A percentile compares a stretch with the other conserved stretches of the same genome.
phyloP scores from a whole-genome alignment of 768 basidiomycete genomes.

The Trichaptum fuscoviolaceum region DNA sequence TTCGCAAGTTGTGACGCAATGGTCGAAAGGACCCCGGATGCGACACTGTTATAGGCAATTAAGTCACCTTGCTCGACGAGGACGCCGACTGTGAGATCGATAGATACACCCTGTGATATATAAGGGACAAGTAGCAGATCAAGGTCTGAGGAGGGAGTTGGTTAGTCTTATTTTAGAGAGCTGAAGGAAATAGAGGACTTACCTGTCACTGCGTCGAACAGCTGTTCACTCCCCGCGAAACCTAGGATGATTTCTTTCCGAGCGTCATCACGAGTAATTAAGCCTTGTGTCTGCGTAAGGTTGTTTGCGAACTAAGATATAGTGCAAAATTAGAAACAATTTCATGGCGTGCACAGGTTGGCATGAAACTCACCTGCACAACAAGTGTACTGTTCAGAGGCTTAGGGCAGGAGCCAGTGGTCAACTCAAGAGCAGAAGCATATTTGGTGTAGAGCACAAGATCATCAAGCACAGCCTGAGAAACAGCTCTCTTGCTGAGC shows the following conservation, averaged over 20 bases:
- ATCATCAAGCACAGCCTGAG: conserved; percentile 17
- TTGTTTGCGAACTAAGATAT: conserved; percentile 34
- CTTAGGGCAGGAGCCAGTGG: conserved; percentile 32
- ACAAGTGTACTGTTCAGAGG: conserved; percentile 43
- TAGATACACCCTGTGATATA: conserved; percentile 16
- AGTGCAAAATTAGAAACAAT: background rate
- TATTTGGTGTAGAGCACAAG: conserved; percentile 52
- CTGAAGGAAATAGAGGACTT: background rate
- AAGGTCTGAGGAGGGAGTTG: conserved; percentile 19
- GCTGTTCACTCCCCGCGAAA: conserved; percentile 21
- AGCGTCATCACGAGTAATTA: conserved; percentile 42
- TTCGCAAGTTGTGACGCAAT: conserved; percentile 26
- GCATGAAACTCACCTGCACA: conserved; percentile 27
- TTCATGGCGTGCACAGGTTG: background rate
- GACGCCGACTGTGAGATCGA: conserved; percentile 6
- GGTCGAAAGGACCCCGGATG: conserved; percentile 22
- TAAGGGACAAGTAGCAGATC: conserved; percentile 28
- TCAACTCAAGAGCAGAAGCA: conserved; percentile 40
- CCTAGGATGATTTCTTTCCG: conserved; percentile 44
- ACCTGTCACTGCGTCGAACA: conserved; percentile 22
- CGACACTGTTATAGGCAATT: conserved; percentile 28
- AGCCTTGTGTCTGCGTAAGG: conserved; percentile 42
- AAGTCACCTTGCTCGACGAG: conserved; percentile 21
- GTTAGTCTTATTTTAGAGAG: background rate
- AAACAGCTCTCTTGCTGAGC: background rate